Conservation (phyloP, 139 green algal genomes). For the Gonium pectorale region DNA sequence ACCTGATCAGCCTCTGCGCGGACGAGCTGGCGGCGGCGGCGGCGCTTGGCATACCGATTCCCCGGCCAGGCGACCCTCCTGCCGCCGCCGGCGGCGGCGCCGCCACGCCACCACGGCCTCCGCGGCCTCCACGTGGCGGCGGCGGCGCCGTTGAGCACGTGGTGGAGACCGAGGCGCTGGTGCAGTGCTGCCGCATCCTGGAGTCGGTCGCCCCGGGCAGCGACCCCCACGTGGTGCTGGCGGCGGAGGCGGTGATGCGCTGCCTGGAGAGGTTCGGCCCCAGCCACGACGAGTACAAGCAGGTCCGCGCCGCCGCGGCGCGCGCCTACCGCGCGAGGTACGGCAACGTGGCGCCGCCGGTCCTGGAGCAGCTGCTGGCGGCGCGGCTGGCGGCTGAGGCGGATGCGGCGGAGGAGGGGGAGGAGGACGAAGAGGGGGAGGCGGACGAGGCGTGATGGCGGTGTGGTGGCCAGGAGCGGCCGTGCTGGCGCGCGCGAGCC, state of each 20-base stretch:
- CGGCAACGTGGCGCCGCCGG: slow-evolving; percentile 24
- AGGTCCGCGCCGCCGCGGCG: slow-evolving; percentile 18
- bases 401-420: neutral
- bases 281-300: slow-evolving; percentile 38
- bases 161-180: slow-evolving; percentile 49
- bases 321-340: slow-evolving; percentile 40
- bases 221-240: slow-evolving; percentile 34
- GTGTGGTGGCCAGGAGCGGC: too few species aligned
- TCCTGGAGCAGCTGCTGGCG: slow-evolving; percentile 46
- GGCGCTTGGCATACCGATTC: neutral
- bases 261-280: slow-evolving; percentile 38
- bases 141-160: too few species aligned
- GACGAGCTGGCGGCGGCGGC: slow-evolving; percentile 44
- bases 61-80: too few species aligned
- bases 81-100: neutral
- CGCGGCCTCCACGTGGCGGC: neutral
- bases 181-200: slow-evolving; percentile 39
- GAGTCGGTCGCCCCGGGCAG: slow-evolving; percentile 34
- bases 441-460: neutral
- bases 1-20: slow-evolving; percentile 54
- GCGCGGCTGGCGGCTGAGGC: slow-evolving; percentile 42
- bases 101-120: neutral
- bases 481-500: too few species aligned
- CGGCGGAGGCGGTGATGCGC: slow-evolving; percentile 44
- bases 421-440: neutral